Conservation (phyloP, 495 filamentous ascomycete genomes). For the Neurospora terricola region DNA sequence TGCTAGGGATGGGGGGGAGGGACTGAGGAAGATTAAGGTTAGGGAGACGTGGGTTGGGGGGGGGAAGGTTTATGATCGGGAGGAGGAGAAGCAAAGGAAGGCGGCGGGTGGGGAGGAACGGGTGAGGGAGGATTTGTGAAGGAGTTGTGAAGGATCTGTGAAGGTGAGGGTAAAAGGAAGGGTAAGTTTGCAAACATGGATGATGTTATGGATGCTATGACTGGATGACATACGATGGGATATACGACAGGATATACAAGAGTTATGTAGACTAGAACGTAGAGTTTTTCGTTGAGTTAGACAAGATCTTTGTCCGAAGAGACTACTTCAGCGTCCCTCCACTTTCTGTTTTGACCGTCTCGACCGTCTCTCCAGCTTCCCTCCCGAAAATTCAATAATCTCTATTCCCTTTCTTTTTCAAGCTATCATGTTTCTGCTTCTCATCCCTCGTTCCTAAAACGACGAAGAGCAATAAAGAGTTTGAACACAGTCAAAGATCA, state of each 20-base stretch:
- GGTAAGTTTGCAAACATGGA: not conserved
- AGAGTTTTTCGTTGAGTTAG: not conserved
- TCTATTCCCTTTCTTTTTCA: not conserved
- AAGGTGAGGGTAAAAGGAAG: not conserved
- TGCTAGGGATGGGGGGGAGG: conserved; percentile 24
- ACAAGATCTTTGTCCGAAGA: not conserved
- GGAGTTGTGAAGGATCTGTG: not conserved
- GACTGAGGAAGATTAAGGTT: conserved; percentile 38
- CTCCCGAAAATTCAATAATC: not conserved
- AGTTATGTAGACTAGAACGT: not conserved
- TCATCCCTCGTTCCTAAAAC: not conserved
- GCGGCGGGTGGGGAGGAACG: not conserved
- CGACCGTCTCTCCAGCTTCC: not conserved
- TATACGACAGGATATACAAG: not conserved
- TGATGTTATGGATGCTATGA: not conserved
- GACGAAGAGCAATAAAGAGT: not conserved
- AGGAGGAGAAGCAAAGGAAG: conserved; percentile 2
- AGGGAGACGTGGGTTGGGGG: conserved; percentile 57
- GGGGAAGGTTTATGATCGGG: conserved; percentile 28
- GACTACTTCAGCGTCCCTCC: not conserved
- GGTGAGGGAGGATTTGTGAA: conserved; percentile 9
- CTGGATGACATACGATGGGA: not conserved
- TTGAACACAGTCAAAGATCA: not conserved
- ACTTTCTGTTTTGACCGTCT: not conserved
- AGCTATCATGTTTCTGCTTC: not conserved